These are phyloP conservation scores for Zelonia costaricensis DNA, from an alignment of 208 protist genomes.

Conservation along the genomic window DNA sequence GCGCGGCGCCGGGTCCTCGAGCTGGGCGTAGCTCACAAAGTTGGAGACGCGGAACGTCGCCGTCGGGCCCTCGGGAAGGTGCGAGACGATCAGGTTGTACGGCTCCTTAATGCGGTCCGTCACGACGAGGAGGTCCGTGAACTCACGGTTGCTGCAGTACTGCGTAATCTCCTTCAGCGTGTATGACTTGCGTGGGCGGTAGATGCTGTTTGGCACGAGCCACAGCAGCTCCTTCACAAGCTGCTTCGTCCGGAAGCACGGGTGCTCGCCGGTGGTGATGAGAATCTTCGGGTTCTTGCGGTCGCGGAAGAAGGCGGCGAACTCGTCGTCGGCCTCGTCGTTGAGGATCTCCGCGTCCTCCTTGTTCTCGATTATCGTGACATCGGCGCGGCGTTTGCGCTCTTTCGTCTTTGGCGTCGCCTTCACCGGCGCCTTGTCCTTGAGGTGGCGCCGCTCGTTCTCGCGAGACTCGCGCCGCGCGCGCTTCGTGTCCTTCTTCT, in stretches of 20 bases:
- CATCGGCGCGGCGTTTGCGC: constrained; percentile 69
- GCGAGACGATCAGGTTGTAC: constrained; percentile 87
- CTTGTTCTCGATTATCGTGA: constrained; percentile 74
- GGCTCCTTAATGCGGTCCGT: constrained; percentile 88
- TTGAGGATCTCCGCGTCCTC: constrained; percentile 80
- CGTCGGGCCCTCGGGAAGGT: constrained; percentile 90
- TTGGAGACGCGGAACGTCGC: constrained; percentile 90
- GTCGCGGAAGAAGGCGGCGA: constrained; percentile 75
- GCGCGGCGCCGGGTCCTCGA: constrained; percentile 78
- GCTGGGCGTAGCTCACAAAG: constrained; percentile 76
- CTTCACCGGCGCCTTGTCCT: constrained; percentile 79
- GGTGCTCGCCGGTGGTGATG: constrained; percentile 90
- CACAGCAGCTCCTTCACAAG: constrained; percentile 90
- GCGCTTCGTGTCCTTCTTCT: constrained; percentile 91
- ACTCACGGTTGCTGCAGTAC: constrained; percentile 87
- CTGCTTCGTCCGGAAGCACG: constrained; percentile 81
- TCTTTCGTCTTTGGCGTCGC: constrained; percentile 89
- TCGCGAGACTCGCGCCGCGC: constrained; percentile 79
- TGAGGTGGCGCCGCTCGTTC: constrained; percentile 67
- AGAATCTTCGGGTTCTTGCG: constrained; percentile 75
- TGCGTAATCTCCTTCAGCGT: constrained; percentile 92
- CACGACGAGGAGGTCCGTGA: constrained; percentile 91
- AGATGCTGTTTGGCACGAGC: constrained; percentile 89
- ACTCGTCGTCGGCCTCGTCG: constrained; percentile 92
- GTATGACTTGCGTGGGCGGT: constrained; percentile 87